Conservation (phyloP, 2,329 filamentous ascomycete genomes). For the Trichophyton schoenleinii region DNA sequence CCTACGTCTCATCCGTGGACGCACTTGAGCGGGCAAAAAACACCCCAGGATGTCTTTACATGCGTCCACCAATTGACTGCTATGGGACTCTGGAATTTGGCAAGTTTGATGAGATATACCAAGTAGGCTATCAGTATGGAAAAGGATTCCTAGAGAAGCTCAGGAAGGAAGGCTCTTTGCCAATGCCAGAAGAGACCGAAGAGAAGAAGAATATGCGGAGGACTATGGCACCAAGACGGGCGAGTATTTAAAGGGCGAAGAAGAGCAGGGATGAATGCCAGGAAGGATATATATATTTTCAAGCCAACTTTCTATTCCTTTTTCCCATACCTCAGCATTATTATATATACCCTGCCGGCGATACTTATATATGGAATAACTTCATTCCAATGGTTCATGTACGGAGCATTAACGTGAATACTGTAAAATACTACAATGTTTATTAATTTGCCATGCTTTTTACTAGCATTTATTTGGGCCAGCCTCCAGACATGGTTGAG, state of each 20-base stretch:
- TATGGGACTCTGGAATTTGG: constrained; percentile 94
- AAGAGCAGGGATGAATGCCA: neutral
- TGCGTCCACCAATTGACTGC: constrained; percentile 84
- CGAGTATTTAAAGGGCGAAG: constrained; percentile 49
- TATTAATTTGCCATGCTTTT: too few species aligned
- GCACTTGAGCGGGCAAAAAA: constrained; percentile 87
- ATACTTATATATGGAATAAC: too few species aligned
- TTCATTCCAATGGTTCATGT: too few species aligned
- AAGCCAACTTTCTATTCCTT: neutral
- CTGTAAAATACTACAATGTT: too few species aligned
- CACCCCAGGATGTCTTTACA: constrained; percentile 83
- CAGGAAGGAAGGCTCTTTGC: constrained; percentile 64
- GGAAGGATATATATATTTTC: neutral
- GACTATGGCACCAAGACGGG: constrained; percentile 66
- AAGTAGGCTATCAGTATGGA: constrained; percentile 75
- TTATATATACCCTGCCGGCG: too few species aligned
- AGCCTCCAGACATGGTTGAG: too few species aligned
- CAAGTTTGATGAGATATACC: constrained; percentile 95
- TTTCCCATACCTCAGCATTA: neutral
- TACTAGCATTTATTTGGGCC: too few species aligned
- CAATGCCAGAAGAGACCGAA: constrained; percentile 57
- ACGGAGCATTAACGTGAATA: too few species aligned
- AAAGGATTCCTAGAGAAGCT: constrained; percentile 66
- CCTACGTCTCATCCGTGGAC: constrained; percentile 90
- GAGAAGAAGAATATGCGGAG: constrained; percentile 64